Base-by-base conservation (phyloP, 1,284 basidiomycete genomes). In the Leucoagaricus sp. region DNA sequence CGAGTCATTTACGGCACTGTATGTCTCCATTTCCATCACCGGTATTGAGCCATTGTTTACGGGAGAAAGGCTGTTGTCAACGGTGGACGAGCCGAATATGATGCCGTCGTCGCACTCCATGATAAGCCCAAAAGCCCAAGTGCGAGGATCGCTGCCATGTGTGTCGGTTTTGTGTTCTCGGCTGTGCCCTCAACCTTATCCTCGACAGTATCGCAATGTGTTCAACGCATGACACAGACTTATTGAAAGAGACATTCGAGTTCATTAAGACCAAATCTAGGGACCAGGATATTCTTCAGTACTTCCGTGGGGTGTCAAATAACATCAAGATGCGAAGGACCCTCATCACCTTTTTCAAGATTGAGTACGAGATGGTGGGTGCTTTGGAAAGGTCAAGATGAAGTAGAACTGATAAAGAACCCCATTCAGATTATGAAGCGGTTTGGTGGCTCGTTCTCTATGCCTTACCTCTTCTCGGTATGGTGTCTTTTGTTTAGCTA, bases 1-100 rank as follows among this genome's bases (percentile, higher is more conserved):
- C 68, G 76, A 21, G 68, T 77, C 49, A 81, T 79, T 21, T 89
- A 80, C 67, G 64, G 64, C 5, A 76, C 72, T 23, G 86, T 87
- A 60, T 41, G 78, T 36, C 12, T 2, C 10, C n/a, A n/a, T n/a
- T n/a, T n/a, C n/a, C n/a, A n/a, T n/a, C n/a, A 28, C 45, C 31
- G 38, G 40, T 44, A 25, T 42, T 52, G 52, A 46, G 54, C 49
- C 17, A 56, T 34, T 25, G 33, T 19, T 21, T 13, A 38, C 57
- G 51, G 10, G 28, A 40, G 40, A 31, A 40, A 87, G 81, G 85
- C 83, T 47, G 87, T 91, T 54, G 82, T 81, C 66, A 75, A 87
- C 65, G 94, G 94, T 49, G 93, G 92, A 15, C 77, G 77, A 47
- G 76, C 77, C 47, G 94, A 96, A 70, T 97, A 89, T 69, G 84